Base-by-base conservation (phyloP, 202 grass and related monocot genomes). In the Zizania palustris region DNA sequence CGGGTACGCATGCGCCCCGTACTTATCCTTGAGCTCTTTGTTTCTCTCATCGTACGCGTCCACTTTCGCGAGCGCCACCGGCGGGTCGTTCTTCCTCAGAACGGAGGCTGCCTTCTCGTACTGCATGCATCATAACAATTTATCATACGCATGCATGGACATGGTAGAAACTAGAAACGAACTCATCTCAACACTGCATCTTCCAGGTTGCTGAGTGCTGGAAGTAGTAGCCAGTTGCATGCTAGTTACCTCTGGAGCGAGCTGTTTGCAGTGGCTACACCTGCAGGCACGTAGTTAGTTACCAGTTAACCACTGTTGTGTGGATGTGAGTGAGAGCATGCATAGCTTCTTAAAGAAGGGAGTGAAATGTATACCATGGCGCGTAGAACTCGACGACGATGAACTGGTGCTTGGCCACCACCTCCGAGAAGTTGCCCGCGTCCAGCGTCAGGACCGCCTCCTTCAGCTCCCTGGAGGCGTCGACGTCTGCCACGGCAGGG, bases 341-440 rank as follows among this genome's bases (percentile, higher is more conserved):
- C 6, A 9, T 34, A 10, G 62, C 15, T 50, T 16, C 43, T 63
- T n/a, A 65, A 48, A 13, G 13, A 16, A 80, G 71, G 33, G 48
- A 28, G 8, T 80, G 15, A 65, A n/a, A 5, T 69, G 3, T 48
- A 77, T 77, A 98, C 96, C 96, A 95, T 48, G 96, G 89, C 0
- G 95, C 85, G 13, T 95, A 98, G 89, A 98, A 98, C 71, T 98
- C 71, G 41, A 98, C 80, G n/a, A 98, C 85, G 15, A 94, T 87
- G 63, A 98, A 94, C 21, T 84, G 70, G 18, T 92, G 89, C 15
- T 87, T 87, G 34, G 77, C 45, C 61, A 98, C 87, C 16, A 72
- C 83, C 11, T 98, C 95, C 2, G 87, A 83, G 77, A 99, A 99
- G 84, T 95, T 99, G 28, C 76, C 14, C 0, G 48, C 67, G 0